Percentiles rank a stretch among this genome's conserved stretches.
These are phyloP conservation scores for Aurantiochytrium sp. DNA, from an alignment of 108 stramenopile genomes.

Conservation along the genomic window DNA sequence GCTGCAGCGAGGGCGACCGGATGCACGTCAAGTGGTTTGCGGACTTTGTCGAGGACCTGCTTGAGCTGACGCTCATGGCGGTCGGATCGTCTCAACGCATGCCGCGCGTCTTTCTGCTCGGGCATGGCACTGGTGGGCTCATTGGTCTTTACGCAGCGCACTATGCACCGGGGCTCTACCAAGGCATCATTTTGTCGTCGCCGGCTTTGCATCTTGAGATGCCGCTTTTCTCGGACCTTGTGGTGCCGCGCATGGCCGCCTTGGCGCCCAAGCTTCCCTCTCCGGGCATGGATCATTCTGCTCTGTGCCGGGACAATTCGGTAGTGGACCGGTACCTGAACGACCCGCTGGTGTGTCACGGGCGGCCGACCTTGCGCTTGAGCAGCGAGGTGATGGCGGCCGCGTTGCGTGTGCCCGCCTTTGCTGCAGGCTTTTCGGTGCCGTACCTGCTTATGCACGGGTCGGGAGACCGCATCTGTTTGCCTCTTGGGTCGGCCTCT, in stretches of 20 bases:
- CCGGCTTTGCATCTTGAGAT: not conserved
- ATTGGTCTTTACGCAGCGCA: not conserved
- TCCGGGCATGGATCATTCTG: not conserved
- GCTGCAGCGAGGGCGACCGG: not conserved
- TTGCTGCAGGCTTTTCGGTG: not conserved
- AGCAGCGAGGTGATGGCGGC: not conserved
- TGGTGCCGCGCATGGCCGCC: not conserved
- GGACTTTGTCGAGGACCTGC: not conserved
- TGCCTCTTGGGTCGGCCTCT: not conserved
- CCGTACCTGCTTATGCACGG: constrained; percentile 2
- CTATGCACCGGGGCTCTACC: not conserved
- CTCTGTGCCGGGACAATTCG: not conserved
- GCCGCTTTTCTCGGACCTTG: not conserved
- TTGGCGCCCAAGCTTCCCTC: not conserved
- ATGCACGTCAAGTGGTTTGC: not conserved
- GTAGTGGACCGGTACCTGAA: constrained; percentile 9
- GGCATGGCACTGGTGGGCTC: not conserved
- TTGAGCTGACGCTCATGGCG: not conserved
- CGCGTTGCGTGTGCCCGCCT: not conserved
- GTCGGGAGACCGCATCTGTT: not conserved
- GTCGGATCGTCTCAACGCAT: not conserved
- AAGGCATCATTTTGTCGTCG: not conserved
- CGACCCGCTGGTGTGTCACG: constrained; percentile 11
- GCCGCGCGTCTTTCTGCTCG: not conserved
- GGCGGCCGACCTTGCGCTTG: not conserved